phyloP scores from a whole-genome alignment of 495 filamentous ascomycete species.

The Jackrogersella minutella region DNA sequence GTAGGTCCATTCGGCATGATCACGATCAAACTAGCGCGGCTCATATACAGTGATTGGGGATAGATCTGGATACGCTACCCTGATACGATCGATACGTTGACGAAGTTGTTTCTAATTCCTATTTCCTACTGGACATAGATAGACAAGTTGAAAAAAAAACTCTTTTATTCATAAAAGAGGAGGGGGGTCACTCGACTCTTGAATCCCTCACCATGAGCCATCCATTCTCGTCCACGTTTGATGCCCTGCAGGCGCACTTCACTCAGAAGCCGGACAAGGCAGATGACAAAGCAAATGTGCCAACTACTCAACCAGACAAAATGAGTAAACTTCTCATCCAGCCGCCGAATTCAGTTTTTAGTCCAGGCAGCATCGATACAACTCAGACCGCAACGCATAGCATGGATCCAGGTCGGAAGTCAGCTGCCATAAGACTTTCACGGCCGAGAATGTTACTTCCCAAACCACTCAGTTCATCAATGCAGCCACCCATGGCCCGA shows the following conservation, averaged over 20 bases:
- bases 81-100: neutral
- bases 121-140: too few species aligned
- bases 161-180: neutral
- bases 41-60: conserved; percentile 25
- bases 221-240: conserved; percentile 35
- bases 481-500: conserved; percentile 7
- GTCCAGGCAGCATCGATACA: neutral
- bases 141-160: neutral
- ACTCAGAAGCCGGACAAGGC: conserved; percentile 16
- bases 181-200: neutral
- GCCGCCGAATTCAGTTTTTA: neutral
- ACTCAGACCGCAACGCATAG: neutral
- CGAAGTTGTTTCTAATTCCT: neutral
- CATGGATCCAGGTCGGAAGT: neutral
- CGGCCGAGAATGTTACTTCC: neutral
- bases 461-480: neutral
- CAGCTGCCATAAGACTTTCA: neutral
- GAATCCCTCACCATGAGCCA: conserved; percentile 32
- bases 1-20: conserved; percentile 14
- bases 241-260: conserved; percentile 43
- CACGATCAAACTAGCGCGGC: neutral
- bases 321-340: neutral
- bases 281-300: neutral
- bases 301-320: neutral
- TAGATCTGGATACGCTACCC: conserved; percentile 3